phyloP scores from a whole-genome alignment of 129 eudicot species.

The Centrapalus pauciflorus region DNA sequence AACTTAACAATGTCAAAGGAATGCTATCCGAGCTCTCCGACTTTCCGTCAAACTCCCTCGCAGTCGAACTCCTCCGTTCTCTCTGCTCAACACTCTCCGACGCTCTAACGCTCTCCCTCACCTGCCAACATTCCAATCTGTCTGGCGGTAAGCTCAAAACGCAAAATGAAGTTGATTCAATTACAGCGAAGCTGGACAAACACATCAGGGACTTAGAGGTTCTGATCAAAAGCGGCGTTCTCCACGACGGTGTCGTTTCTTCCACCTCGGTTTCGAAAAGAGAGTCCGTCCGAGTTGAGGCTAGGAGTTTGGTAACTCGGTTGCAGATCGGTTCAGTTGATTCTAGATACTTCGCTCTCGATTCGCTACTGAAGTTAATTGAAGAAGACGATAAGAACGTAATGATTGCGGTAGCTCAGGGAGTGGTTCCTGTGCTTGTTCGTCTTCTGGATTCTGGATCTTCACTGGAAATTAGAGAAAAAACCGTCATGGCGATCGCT shows the following conservation, averaged over 20 bases:
- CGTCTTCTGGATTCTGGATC: constrained; percentile 43
- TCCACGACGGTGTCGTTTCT: constrained; percentile 15
- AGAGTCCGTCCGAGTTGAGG: constrained; percentile 42
- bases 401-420: constrained; percentile 61
- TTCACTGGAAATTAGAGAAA: constrained; percentile 47
- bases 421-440: constrained; percentile 55
- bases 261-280: not conserved
- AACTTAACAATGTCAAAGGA: constrained; percentile 42
- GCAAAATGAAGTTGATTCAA: constrained; percentile 61
- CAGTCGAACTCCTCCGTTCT: constrained; percentile 39
- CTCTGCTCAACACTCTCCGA: constrained; percentile 35
- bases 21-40: constrained; percentile 34
- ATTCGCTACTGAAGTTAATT: constrained; percentile 35
- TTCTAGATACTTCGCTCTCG: constrained; percentile 43
- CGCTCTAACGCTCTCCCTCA: constrained; percentile 33
- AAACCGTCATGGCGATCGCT: constrained; percentile 47
- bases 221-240: constrained; percentile 37
- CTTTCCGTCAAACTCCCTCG: constrained; percentile 27
- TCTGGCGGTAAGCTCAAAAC: constrained; percentile 61
- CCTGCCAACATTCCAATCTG: constrained; percentile 39
- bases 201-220: constrained; percentile 38
- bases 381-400: constrained; percentile 63
- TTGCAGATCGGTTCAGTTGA: constrained; percentile 61
- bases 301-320: constrained; percentile 51
- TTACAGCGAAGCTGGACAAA: constrained; percentile 39